Conservation (phyloP, 2,329 filamentous ascomycete genomes). For the Cladosporium sp. region DNA sequence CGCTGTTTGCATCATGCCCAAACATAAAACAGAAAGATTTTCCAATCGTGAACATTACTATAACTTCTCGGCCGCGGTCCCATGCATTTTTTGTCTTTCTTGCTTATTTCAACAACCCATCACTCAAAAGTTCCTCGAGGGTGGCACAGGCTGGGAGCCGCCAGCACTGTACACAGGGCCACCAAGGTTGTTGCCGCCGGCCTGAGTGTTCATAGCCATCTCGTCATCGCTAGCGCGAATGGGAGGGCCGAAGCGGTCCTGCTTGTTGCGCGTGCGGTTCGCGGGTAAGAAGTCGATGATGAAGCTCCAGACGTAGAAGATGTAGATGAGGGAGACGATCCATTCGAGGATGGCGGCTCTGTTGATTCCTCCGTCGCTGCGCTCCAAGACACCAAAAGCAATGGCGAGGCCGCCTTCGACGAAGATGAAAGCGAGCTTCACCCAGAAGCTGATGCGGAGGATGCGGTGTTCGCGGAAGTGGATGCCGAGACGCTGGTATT, state of each 20-base stretch:
- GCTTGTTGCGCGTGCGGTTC: slow-evolving; percentile 53
- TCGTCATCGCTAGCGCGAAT: slow-evolving; percentile 35
- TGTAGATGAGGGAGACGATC: slow-evolving; percentile 77
- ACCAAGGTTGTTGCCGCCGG: slow-evolving; percentile 24
- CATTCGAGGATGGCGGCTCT: slow-evolving; percentile 74
- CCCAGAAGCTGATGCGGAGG: slow-evolving; percentile 74
- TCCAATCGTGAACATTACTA: neutral
- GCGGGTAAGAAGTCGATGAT: slow-evolving; percentile 82
- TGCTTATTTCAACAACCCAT: neutral
- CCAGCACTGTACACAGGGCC: slow-evolving; percentile 30
- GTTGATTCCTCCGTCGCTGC: slow-evolving; percentile 48
- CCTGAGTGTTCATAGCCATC: slow-evolving; percentile 26
- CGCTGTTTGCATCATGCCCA: neutral
- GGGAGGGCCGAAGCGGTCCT: slow-evolving; percentile 29
- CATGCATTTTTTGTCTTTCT: neutral
- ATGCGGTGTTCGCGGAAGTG: slow-evolving; percentile 72
- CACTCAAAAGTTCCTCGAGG: slow-evolving; percentile 20
- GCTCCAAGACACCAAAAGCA: slow-evolving; percentile 59
- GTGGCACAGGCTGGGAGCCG: slow-evolving; percentile 18
- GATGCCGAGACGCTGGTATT: slow-evolving; percentile 81
- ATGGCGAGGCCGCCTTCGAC: slow-evolving; percentile 70
- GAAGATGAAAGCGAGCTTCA: slow-evolving; percentile 82
- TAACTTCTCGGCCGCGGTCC: neutral
- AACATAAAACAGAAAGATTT: neutral
- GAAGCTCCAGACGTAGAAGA: slow-evolving; percentile 77